Evolutionary conservation across 2,329 filamentous ascomycete species (phyloP).

Genomic region (Colletotrichum spinosum): DNA sequence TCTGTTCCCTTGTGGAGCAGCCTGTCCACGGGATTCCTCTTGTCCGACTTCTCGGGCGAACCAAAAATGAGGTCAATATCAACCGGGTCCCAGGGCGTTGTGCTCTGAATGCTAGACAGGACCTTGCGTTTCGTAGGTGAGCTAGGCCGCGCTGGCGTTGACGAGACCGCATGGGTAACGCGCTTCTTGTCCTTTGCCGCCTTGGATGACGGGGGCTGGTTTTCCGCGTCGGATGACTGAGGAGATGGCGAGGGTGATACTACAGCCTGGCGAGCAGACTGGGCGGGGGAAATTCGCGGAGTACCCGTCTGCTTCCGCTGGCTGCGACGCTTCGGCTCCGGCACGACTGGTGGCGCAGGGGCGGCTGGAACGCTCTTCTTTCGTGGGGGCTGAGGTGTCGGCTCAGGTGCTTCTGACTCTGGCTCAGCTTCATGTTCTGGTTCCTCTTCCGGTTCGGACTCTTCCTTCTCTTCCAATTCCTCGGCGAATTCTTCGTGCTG

Average conservation of each 20-base stretch:
- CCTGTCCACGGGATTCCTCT: conserved; percentile 63
- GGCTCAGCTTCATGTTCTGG: conserved; percentile 17
- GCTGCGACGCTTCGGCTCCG: conserved; percentile 41
- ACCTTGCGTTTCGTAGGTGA: conserved; percentile 74
- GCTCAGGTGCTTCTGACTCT: conserved; percentile 31
- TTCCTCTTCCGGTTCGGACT: conserved; percentile 12
- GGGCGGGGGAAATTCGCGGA: conserved; percentile 53
- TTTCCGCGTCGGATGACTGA: conserved; percentile 84
- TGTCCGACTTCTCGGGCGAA: conserved; percentile 57
- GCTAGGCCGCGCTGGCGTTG: conserved; percentile 49
- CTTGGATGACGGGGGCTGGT: conserved; percentile 77
- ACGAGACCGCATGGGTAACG: conserved; percentile 58
- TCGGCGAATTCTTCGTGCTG: neutral
- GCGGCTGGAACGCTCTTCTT: conserved; percentile 45
- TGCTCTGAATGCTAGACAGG: conserved; percentile 67
- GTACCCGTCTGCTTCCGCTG: conserved; percentile 56
- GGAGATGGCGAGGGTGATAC: conserved; percentile 75
- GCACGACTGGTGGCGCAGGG: conserved; percentile 39
- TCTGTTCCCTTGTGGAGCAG: conserved; percentile 67
- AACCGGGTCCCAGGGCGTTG: conserved; percentile 75
- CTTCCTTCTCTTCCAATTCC: neutral
- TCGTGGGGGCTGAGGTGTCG: conserved; percentile 36
- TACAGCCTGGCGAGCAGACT: conserved; percentile 64
- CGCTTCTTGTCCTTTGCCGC: conserved; percentile 62
- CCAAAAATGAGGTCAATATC: conserved; percentile 81